These are phyloP conservation scores for Pseudisothecium myosuroides DNA, from an alignment of 225 moss, liverwort and hornwort genomes.

Conservation along the genomic window DNA sequence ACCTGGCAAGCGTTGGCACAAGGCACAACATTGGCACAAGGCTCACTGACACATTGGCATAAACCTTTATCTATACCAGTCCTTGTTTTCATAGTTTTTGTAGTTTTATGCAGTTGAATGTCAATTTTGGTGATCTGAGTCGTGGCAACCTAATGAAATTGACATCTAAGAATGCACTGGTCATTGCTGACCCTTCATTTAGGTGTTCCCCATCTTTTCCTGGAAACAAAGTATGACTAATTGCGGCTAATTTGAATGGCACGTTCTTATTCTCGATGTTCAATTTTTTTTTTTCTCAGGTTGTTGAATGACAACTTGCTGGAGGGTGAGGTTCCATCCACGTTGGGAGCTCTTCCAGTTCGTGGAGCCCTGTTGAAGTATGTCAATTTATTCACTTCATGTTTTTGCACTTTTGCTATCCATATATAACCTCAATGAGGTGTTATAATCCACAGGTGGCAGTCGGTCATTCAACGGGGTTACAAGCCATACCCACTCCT, in stretches of 20 bases:
- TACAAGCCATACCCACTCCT: not conserved
- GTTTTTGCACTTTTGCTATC: not conserved
- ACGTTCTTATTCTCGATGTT: not conserved
- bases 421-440: not conserved
- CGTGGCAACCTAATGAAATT: too few relatives aligned
- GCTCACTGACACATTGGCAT: not conserved
- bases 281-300: constrained; percentile 9
- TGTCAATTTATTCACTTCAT: not conserved
- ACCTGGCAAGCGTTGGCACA: not conserved
- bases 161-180: not conserved
- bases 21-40: not conserved
- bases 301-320: constrained; percentile 67
- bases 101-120: too few relatives aligned
- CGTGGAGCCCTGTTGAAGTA: constrained; percentile 80
- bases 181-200: not conserved
- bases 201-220: not conserved
- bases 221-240: not conserved
- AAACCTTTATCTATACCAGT: not conserved
- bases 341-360: constrained; percentile 64
- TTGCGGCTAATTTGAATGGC: not conserved
- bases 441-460: not conserved
- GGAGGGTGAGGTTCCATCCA: constrained; percentile 64
- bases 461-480: not conserved
- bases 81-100: not conserved
- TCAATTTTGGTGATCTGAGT: not conserved